Percentiles rank a stretch among this genome's conserved stretches.
phyloP scores from a whole-genome alignment of 1,284 basidiomycete species.

The Marasmius sp. region DNA sequence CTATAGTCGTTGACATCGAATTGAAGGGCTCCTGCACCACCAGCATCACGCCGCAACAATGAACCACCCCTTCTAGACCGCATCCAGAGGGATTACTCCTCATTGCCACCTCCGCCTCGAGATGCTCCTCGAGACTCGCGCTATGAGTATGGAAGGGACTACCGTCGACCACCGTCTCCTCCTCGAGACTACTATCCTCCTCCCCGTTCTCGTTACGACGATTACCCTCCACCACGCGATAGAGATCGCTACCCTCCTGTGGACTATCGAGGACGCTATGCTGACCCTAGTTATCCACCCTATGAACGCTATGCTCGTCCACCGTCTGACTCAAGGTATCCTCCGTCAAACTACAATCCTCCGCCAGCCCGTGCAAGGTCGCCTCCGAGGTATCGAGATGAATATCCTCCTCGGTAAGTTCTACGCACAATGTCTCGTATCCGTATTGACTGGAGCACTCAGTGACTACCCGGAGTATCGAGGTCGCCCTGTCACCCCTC shows the following conservation, averaged over 20 bases:
- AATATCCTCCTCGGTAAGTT: constrained; percentile 53
- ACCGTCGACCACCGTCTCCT: constrained; percentile 39
- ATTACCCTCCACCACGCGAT: constrained; percentile 41
- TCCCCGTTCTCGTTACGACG: constrained; percentile 64
- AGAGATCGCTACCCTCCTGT: constrained; percentile 42
- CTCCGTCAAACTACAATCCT: constrained; percentile 30
- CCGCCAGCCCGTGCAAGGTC: constrained; percentile 51
- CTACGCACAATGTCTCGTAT: not conserved
- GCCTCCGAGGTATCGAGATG: constrained; percentile 59
- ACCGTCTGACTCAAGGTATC: constrained; percentile 36
- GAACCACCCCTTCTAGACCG: constrained; percentile 57
- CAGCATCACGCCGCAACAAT: constrained; percentile 21
- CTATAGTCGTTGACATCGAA: constrained; percentile 4
- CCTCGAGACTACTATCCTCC: constrained; percentile 68
- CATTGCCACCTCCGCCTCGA: constrained; percentile 42
- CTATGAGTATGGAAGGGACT: constrained; percentile 47
- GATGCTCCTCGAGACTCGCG: constrained; percentile 42
- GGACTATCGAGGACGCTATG: constrained; percentile 48
- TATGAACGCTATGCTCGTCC: constrained; percentile 63
- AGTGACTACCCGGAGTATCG: constrained; percentile 56
- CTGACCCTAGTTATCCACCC: constrained; percentile 45
- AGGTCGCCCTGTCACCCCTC: constrained; percentile 52
- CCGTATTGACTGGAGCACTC: constrained; percentile 1
- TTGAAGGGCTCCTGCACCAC: constrained; percentile 13
- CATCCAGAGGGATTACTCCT: constrained; percentile 52